These are phyloP conservation scores for Pelargonium myrrhifolium DNA, from an alignment of 441 rosid genomes.

Conservation along the genomic window DNA sequence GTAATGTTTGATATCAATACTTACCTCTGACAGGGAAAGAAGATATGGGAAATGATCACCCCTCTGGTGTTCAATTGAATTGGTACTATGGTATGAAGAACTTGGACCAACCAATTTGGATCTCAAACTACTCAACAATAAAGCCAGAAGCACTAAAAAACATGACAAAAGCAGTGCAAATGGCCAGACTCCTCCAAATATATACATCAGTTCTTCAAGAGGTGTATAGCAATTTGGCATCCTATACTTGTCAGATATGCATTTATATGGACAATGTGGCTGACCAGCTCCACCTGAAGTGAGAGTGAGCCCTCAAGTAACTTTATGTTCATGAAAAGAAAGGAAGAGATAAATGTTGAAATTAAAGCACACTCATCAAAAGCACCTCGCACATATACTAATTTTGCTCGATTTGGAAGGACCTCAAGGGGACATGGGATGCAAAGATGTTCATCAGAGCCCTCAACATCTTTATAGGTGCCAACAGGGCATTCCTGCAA, in stretches of 20 bases:
- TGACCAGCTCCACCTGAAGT: constrained; percentile 71
- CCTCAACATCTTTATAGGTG: constrained; percentile 74
- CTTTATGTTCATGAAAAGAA: background rate
- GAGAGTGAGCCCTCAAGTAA: constrained; percentile 7
- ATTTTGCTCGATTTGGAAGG: constrained; percentile 80
- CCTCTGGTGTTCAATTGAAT: constrained; percentile 60
- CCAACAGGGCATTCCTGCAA: constrained; percentile 92
- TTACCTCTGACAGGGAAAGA: constrained; percentile 88
- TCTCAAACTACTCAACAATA: constrained; percentile 63
- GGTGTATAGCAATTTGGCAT: constrained; percentile 97
- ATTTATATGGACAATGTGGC: constrained; percentile 71
- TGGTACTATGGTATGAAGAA: constrained; percentile 37
- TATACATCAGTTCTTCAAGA: constrained; percentile 80
- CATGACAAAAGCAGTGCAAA: constrained; percentile 64
- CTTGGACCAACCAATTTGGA: constrained; percentile 60
- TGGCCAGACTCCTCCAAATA: constrained; percentile 95
- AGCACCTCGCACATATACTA: constrained; percentile 72
- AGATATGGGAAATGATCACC: constrained; percentile 72
- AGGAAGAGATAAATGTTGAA: background rate
- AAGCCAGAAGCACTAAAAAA: constrained; percentile 62
- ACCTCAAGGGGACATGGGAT: constrained; percentile 66
- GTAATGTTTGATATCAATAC: constrained; percentile 18
- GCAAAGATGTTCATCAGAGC: constrained; percentile 79
- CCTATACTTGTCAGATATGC: constrained; percentile 85
- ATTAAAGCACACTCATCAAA: constrained; percentile 9